Conservation (phyloP, 345 rosid species). For the Syzygium grande region DNA sequence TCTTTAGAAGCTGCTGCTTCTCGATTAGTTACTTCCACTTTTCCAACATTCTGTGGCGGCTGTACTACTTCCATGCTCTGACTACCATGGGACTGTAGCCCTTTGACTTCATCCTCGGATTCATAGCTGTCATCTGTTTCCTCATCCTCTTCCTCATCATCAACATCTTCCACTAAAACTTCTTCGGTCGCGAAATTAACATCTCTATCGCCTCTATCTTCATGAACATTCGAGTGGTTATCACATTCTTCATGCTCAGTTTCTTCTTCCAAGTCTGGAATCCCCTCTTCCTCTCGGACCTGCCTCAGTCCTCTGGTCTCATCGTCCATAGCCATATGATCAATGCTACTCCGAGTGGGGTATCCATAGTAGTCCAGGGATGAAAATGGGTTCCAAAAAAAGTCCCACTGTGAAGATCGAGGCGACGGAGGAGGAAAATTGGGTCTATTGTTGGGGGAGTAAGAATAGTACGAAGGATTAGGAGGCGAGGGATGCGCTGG, state of each 20-base stretch:
- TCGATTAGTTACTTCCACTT: slow-evolving; percentile 45
- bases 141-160: slow-evolving; percentile 33
- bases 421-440: slow-evolving; percentile 82
- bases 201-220: slow-evolving; percentile 22
- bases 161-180: slow-evolving; percentile 44
- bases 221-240: slow-evolving; percentile 15
- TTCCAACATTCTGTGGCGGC: slow-evolving; percentile 30
- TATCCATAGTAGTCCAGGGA: slow-evolving; percentile 80
- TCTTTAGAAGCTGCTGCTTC: slow-evolving; percentile 49
- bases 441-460: slow-evolving; percentile 39
- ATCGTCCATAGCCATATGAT: slow-evolving; percentile 61
- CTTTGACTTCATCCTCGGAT: slow-evolving; percentile 32
- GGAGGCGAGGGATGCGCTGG: slow-evolving; percentile 46
- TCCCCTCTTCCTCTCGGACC: slow-evolving; percentile 96
- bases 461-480: slow-evolving; percentile 31
- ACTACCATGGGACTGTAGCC: slow-evolving; percentile 31
- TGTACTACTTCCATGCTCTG: slow-evolving; percentile 33
- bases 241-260: slow-evolving; percentile 46
- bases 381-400: slow-evolving; percentile 96
- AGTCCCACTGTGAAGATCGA: slow-evolving; percentile 88
- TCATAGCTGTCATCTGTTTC: slow-evolving; percentile 38
- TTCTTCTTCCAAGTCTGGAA: slow-evolving; percentile 86
- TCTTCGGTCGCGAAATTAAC: slow-evolving; percentile 38
- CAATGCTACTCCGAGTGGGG: slow-evolving; percentile 41
- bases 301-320: slow-evolving; percentile 73